A percentile compares a stretch with the other conserved stretches of the same genome.
Conservation (phyloP, 148 eudicot genomes). For the Vaccinium vitisidaea region DNA sequence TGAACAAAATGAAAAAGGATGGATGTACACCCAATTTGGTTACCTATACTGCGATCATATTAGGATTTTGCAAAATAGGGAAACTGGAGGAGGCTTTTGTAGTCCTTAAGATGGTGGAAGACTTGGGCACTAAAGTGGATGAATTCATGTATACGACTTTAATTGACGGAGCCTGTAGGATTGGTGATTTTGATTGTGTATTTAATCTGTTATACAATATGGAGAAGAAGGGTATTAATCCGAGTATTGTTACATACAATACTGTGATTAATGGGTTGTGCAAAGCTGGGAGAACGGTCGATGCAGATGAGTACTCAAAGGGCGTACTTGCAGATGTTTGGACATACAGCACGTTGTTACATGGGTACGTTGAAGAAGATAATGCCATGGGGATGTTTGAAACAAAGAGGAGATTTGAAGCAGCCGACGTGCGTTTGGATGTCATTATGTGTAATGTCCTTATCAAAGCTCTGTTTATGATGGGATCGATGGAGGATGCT, state of each 20-base stretch:
- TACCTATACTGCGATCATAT: constrained; percentile 44
- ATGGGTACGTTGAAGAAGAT: constrained; percentile 43
- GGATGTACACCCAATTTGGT: constrained; percentile 37
- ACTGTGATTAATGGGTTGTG: constrained; percentile 51
- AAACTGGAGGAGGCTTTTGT: constrained; percentile 42
- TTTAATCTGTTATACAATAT: constrained; percentile 41
- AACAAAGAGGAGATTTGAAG: constrained; percentile 41
- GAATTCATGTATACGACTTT: constrained; percentile 45
- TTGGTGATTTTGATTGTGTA: constrained; percentile 35
- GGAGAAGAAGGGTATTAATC: constrained; percentile 42
- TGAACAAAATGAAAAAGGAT: constrained; percentile 37
- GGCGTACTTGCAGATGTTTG: constrained; percentile 30
- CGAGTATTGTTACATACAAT: constrained; percentile 46
- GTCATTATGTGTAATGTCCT: constrained; percentile 47
- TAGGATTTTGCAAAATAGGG: constrained; percentile 53
- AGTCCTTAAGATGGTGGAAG: constrained; percentile 34
- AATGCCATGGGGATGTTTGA: constrained; percentile 35
- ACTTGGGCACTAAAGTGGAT: constrained; percentile 35
- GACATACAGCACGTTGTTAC: constrained; percentile 47
- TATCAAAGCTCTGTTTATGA: constrained; percentile 42
- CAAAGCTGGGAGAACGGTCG: constrained; percentile 45
- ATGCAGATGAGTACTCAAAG: constrained; percentile 45
- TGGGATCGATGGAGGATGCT: constrained; percentile 51
- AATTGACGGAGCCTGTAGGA: constrained; percentile 48
- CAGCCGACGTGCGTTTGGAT: constrained; percentile 37